A percentile compares a stretch with the other conserved stretches of the same genome.
These are phyloP conservation scores for Diatrype stigma DNA, from an alignment of 2,329 filamentous ascomycete genomes.

Conservation along the genomic window DNA sequence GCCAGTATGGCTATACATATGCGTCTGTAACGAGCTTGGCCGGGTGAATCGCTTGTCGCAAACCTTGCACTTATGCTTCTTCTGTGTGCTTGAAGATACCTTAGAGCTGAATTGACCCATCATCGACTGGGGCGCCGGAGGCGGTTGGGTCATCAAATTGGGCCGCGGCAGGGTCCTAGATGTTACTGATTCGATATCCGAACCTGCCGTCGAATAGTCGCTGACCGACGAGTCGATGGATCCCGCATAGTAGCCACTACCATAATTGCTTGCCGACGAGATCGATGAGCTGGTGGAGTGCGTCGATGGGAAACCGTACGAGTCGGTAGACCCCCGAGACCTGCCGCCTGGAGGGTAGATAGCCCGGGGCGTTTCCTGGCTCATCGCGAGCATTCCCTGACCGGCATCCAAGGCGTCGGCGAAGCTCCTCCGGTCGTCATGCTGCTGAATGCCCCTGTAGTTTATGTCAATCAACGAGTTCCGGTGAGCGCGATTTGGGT, in stretches of 20 bases:
- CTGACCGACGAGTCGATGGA: constrained; percentile 82
- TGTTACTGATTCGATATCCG: constrained; percentile 76
- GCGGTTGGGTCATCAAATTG: constrained; percentile 58
- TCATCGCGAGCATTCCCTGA: constrained; percentile 92
- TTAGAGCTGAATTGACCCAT: constrained; percentile 99
- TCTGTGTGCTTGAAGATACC: constrained; percentile 89
- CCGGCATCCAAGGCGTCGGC: constrained; percentile 89
- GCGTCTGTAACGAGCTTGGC: constrained; percentile 89
- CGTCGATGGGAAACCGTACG: constrained; percentile 84
- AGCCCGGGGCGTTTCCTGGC: constrained; percentile 88
- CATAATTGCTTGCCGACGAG: constrained; percentile 74
- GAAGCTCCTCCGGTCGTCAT: constrained; percentile 65
- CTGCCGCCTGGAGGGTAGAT: constrained; percentile 70
- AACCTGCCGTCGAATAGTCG: constrained; percentile 86
- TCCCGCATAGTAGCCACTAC: constrained; percentile 78
- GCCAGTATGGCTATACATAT: constrained; percentile 98
- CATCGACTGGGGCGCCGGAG: constrained; percentile 90
- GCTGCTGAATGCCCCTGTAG: constrained; percentile 50
- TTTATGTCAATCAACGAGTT: constrained; percentile 63
- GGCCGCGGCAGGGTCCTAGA: constrained; percentile 83
- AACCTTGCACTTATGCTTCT: constrained; percentile 99
- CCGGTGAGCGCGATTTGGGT: constrained; percentile 42
- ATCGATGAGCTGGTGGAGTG: constrained; percentile 88
- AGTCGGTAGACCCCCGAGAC: constrained; percentile 71
- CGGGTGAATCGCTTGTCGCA: constrained; percentile 97